These are phyloP conservation scores for Penicillium sp. DNA, from an alignment of 2,329 filamentous ascomycete genomes.

Conservation along the genomic window DNA sequence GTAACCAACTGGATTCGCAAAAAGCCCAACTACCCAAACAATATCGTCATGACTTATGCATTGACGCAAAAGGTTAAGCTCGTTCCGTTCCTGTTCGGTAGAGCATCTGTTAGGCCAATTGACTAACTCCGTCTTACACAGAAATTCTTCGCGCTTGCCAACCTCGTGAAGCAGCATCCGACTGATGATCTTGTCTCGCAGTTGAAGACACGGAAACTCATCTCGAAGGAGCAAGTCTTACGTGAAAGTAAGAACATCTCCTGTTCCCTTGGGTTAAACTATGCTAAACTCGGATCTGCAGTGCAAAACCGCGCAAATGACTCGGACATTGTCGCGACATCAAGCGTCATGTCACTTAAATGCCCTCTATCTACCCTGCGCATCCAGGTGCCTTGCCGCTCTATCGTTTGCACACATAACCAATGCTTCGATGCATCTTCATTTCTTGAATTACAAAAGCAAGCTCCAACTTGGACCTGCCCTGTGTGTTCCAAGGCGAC, in stretches of 20 bases:
- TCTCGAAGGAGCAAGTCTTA: constrained; percentile 78
- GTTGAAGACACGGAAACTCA: constrained; percentile 66
- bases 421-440: constrained; percentile 93
- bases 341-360: constrained; percentile 83
- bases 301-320: constrained; percentile 80
- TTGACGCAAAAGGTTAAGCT: constrained; percentile 75
- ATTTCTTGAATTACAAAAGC: constrained; percentile 90
- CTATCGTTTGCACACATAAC: constrained; percentile 76
- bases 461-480: constrained; percentile 95
- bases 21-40: constrained; percentile 67
- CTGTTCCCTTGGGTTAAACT: not conserved
- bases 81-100: not conserved
- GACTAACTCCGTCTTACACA: constrained; percentile 33
- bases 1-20: constrained; percentile 74
- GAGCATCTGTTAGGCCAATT: not conserved
- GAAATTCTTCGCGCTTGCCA: constrained; percentile 71
- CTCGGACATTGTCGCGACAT: constrained; percentile 83
- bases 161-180: constrained; percentile 70
- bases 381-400: constrained; percentile 75
- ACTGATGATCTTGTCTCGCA: constrained; percentile 68
- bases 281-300: constrained; percentile 39
- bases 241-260: constrained; percentile 62
- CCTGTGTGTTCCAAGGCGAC: constrained; percentile 85
- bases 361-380: constrained; percentile 86
- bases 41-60: constrained; percentile 83